Base-by-base conservation (phyloP, 2,329 filamentous ascomycete species). In the Boeremia lycopersici region DNA sequence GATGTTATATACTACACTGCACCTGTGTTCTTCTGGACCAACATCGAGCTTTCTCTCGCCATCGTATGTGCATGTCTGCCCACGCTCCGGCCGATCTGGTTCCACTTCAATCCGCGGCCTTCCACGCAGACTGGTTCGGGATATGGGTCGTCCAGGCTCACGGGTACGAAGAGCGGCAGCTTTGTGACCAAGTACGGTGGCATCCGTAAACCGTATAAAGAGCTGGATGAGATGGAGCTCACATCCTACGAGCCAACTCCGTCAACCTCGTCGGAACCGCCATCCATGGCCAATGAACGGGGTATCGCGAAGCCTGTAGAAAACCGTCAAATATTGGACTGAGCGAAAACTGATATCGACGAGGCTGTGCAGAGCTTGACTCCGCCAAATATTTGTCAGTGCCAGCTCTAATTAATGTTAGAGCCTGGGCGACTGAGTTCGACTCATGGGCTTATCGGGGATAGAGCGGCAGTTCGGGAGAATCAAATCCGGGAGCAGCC, bases 1-100 rank as follows among this genome's bases (percentile, higher is more conserved):
- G 62, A 67, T 13, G 60, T 61, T 26, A 63, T 64, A 8, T 67
- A 68, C 35, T 68, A 67, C 39, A 70, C 65, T 3, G 56, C 65
- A 9, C 65, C 65, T 0, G 61, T 67, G 0, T 68, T 68, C 59
- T 70, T 70, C 52, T 70, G 67, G 67, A 66, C 61, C 3, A 68
- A 70, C 47, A 68, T 70, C 41, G 65, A 70, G 49, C 59, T 68
- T 6, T 68, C 64, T 3, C 35, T 70, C 2, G 67, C 60, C 1
- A 53, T 70, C 10, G 63, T 68, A 6, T 67, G 59, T 53, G 57
- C 64, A 6, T 68, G 65, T 17, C 60, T 70, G 1, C 67, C 67
- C 6, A 68, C 63, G 9, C 33, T 70, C 19, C 59, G 67, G 13
- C 67, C 67, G 1, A 66, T 70, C 13, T 70, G 59, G 59, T 57